phyloP scores from a whole-genome alignment of 768 basidiomycete species.

The Hygrocybe coccinea region DNA sequence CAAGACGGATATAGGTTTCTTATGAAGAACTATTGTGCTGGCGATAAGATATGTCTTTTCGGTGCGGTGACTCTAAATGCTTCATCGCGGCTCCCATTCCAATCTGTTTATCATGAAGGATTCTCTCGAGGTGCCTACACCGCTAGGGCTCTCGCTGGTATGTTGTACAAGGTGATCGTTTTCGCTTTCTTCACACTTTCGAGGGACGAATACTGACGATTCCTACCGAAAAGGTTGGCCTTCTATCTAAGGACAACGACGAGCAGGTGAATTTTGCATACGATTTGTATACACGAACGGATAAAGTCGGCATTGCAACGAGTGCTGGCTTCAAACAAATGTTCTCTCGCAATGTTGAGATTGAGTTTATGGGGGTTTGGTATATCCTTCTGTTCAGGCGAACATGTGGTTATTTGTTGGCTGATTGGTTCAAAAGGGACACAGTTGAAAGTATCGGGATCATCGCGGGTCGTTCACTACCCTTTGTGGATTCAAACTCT shows the following conservation, averaged over 20 bases:
- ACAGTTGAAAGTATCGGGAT: slow-evolving; percentile 75
- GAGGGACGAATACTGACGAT: background rate
- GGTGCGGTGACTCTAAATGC: slow-evolving; percentile 34
- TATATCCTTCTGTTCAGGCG: slow-evolving; percentile 25
- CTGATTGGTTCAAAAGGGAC: slow-evolving; percentile 49
- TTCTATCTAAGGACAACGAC: slow-evolving; percentile 62
- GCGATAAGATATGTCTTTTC: slow-evolving; percentile 72
- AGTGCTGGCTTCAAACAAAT: slow-evolving; percentile 68
- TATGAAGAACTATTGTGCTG: slow-evolving; percentile 71
- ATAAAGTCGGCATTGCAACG: slow-evolving; percentile 40
- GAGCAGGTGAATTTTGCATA: slow-evolving; percentile 74
- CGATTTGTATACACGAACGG: slow-evolving; percentile 57
- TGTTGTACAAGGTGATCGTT: slow-evolving; percentile 59
- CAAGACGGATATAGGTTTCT: slow-evolving; percentile 72
- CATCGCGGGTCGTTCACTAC: slow-evolving; percentile 53
- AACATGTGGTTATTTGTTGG: background rate
- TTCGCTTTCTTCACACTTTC: background rate
- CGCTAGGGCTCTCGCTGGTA: slow-evolving; percentile 67
- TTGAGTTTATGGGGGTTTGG: slow-evolving; percentile 84
- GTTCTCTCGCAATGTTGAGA: slow-evolving; percentile 58
- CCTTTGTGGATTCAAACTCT: slow-evolving; percentile 60
- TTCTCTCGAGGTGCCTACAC: slow-evolving; percentile 46
- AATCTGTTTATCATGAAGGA: background rate
- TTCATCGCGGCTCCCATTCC: background rate
- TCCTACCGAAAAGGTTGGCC: slow-evolving; percentile 50